phyloP scores from a whole-genome alignment of 352 stramenopile genomes.

The Pythium folliculosum region DNA sequence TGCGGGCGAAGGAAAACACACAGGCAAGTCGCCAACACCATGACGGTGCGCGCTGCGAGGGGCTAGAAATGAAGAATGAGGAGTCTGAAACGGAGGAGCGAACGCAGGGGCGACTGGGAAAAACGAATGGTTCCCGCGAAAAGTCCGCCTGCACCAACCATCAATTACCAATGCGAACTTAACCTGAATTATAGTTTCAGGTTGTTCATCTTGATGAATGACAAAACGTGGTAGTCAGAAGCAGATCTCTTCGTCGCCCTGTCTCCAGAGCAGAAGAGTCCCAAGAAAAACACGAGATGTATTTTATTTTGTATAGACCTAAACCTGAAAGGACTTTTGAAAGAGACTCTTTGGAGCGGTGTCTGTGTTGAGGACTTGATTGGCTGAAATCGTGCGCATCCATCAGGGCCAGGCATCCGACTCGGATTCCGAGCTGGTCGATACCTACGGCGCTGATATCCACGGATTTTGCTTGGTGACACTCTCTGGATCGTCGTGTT shows the following conservation, averaged over 20 bases:
- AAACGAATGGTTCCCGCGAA: constrained; percentile 11
- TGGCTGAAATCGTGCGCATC: not conserved
- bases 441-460: not conserved
- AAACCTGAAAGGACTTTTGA: too few species aligned
- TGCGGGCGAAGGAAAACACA: not conserved
- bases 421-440: not conserved
- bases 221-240: constrained; percentile 6
- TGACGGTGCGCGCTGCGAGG: not conserved
- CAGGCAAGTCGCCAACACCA: not conserved
- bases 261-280: not conserved
- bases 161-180: not conserved
- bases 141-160: constrained; percentile 12
- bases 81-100: not conserved
- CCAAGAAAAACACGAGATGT: not conserved
- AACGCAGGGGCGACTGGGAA: not conserved
- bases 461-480: not conserved
- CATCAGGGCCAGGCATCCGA: too few species aligned
- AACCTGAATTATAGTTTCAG: not conserved
- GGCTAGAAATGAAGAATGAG: constrained; percentile 12
- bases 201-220: not conserved
- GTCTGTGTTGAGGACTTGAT: not conserved
- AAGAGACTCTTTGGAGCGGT: not conserved
- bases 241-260: not conserved
- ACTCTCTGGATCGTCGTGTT: not conserved
- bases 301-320: not conserved